phyloP scores from a whole-genome alignment of 805 yeast species.

The Saccharomycopsis sp. region DNA sequence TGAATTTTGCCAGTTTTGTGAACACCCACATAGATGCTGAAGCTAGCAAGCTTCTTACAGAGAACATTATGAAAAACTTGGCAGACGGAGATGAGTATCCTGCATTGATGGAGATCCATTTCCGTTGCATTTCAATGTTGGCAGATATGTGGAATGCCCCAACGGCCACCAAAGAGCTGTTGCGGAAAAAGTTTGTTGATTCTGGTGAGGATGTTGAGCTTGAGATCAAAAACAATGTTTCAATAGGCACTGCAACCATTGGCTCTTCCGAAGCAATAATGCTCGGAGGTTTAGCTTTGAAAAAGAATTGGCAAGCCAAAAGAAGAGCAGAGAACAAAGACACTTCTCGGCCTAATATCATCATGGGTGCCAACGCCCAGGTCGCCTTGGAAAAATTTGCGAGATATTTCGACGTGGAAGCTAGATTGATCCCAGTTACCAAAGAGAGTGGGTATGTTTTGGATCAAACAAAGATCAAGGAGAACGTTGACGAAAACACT shows the following conservation, averaged over 20 bases:
- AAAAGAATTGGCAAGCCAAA: constrained; percentile 75
- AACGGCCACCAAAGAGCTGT: constrained; percentile 21
- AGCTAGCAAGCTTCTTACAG: constrained; percentile 46
- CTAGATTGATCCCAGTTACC: constrained; percentile 61
- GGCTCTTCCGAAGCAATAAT: constrained; percentile 93
- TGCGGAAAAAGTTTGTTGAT: neutral
- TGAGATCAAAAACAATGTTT: constrained; percentile 28
- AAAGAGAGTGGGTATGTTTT: constrained; percentile 53
- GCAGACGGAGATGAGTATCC: constrained; percentile 96
- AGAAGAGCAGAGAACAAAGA: constrained; percentile 53
- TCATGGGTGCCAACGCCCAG: constrained; percentile 90
- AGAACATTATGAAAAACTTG: constrained; percentile 75
- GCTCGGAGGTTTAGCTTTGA: constrained; percentile 90
- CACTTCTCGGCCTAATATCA: constrained; percentile 62
- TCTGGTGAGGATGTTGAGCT: constrained; percentile 12
- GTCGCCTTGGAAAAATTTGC: constrained; percentile 94
- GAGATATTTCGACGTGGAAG: constrained; percentile 85
- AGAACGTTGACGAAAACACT: constrained; percentile 78
- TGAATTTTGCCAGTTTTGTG: constrained; percentile 85
- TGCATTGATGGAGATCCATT: constrained; percentile 66
- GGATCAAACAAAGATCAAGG: constrained; percentile 50
- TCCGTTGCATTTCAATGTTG: constrained; percentile 73
- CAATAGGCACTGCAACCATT: constrained; percentile 86
- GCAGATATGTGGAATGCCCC: constrained; percentile 79
- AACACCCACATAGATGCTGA: constrained; percentile 58